Base-by-base conservation (phyloP, 1,284 basidiomycete genomes). In the Polyporus tsugae region DNA sequence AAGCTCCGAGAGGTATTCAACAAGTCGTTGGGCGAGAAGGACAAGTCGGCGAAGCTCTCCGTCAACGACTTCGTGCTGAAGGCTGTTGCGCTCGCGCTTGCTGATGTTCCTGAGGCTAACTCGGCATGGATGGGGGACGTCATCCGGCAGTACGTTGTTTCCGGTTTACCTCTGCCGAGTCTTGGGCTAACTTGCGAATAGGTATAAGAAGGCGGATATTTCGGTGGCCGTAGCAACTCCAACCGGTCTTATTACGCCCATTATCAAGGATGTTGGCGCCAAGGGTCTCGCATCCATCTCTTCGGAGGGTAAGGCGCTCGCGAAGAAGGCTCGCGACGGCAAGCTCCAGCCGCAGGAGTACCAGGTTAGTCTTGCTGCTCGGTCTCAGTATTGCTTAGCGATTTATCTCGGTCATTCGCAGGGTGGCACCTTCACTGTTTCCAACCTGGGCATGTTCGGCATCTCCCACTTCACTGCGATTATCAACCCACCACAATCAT, bases 41-140 rank as follows among this genome's bases (percentile, higher is more conserved):
- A 94, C 80, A 93, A 92, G 76, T 85, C 87, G 70, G 89, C 91
- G 62, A 99, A 99, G 86, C 89, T 99, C 70, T 97, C 95, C 73
- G 95, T 99, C 68, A 98, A 99, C 80, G 98, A 99, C 84, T 99
- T 99, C 79, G 91, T 99, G 77, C 91, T 99, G 80, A 99, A 99
- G 85, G 98, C 96, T 6, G 91, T 94, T 57, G 91, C 93, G 10
- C 92, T 96, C 74, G 97, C 98, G 4, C 87, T 99, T 66, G 87
- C 88, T 65, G 97, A 99, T 79, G 97, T 99, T 39, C 98, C 98
- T 65, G 98, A 99, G 81, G 97, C 93, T 73, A 99, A 99, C 86
- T 95, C 96, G 65, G 95, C 96, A 22, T 99, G 97, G 97, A 83
- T 98, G 75, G 97, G 97, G 75, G 98, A 99, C 76, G 89, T 91